These are phyloP conservation scores for Huntiella bhutanensis DNA, from an alignment of 2,329 filamentous ascomycete species.

Conservation along the genomic window DNA sequence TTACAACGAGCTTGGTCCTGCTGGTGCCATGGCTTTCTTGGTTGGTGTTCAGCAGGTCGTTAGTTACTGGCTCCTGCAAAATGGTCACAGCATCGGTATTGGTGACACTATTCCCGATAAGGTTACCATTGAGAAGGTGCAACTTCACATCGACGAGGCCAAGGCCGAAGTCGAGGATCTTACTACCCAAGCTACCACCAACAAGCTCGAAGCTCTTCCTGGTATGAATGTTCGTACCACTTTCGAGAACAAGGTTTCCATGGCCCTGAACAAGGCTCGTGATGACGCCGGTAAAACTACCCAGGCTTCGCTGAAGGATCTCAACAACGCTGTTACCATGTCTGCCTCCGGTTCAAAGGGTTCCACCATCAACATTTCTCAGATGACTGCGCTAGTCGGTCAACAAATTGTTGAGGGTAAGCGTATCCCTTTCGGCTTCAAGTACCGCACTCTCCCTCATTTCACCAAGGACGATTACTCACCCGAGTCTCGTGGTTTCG, in stretches of 20 bases:
- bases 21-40: slow-evolving; percentile 82
- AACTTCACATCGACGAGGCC: slow-evolving; percentile 59
- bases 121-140: slow-evolving; percentile 65
- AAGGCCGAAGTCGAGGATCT: slow-evolving; percentile 65
- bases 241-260: slow-evolving; percentile 92
- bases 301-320: slow-evolving; percentile 79
- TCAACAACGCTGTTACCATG: slow-evolving; percentile 95
- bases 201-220: slow-evolving; percentile 76
- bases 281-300: slow-evolving; percentile 89
- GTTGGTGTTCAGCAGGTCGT: slow-evolving; percentile 89
- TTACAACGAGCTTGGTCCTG: slow-evolving; percentile 81
- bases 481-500: slow-evolving; percentile 87
- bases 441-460: slow-evolving; percentile 88
- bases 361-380: slow-evolving; percentile 97
- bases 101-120: slow-evolving; percentile 92
- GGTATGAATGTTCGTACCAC: slow-evolving; percentile 98
- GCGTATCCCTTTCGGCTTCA: slow-evolving; percentile 97
- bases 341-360: slow-evolving; percentile 93
- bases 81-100: slow-evolving; percentile 94
- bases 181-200: slow-evolving; percentile 61
- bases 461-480: slow-evolving; percentile 99
- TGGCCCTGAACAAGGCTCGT: slow-evolving; percentile 84
- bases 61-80: slow-evolving; percentile 92
- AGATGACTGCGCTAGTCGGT: slow-evolving; percentile 96
- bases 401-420: slow-evolving; percentile 98